Base-by-base conservation (phyloP, 495 filamentous ascomycete genomes). In the Aspergillus homomorphus region DNA sequence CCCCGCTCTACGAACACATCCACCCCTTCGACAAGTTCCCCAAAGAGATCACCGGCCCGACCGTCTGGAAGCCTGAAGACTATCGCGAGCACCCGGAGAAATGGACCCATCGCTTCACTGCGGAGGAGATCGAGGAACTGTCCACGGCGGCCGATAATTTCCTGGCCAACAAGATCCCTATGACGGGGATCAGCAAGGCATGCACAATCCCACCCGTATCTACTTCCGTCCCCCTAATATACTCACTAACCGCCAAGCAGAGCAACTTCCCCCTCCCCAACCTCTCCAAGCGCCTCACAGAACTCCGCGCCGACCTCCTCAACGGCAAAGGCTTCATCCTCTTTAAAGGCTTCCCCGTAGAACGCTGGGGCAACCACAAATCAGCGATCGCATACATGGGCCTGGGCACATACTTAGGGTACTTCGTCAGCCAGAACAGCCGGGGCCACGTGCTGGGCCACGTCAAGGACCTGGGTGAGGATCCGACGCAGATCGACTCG, bases 301-400 rank as follows among this genome's bases (percentile, higher is more conserved):
- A 65, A 6, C 77, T 93, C 33, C 83, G 88, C 30, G 74, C 82
- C 8, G 89, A 92, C 59, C 76, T 95, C 3, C 69, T 95, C 45
- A 83, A 94, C 72, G 91, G 89, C 56, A 92, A 90, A 67, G 91
- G 91, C 4, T 96, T 96, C 73, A 87, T 90, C 60, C 77, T 95
- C n/a, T 92, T 94, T 73, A 92, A 92, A 72, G 84, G 86, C 26
- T 83, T 96, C 60, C 91, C 91, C 7, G 87, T 89, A 14, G 60
- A 79, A 52, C 72, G 82, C 69, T 96, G 91, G 91, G 82, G 86
- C n/a, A 79, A 83, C 53, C 79, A 83, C 59, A 96, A 94, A 73
- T 88, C 84, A 14, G 91, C 91, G 21, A 84, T 89, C 24, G 91
- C 89, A 20, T 96, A 95, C 73, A 91, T 96, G 87, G 91, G 91